Base-by-base conservation (phyloP, 257 asterid species). In the Datura wrightii region DNA sequence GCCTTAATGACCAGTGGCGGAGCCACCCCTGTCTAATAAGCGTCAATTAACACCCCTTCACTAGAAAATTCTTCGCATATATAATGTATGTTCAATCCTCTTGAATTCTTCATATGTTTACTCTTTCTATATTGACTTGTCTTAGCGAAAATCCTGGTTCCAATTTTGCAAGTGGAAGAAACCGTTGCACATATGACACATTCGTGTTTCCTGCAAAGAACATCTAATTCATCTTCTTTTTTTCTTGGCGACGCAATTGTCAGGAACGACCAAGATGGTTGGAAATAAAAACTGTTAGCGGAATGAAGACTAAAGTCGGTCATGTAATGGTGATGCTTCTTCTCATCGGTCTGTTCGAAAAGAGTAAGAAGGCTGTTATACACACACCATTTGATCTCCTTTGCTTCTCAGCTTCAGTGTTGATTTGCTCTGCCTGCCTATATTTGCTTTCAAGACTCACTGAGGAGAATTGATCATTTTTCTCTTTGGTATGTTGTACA, bases 241-340 rank as follows among this genome's bases (percentile, higher is more conserved):
- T 69, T 46, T 18, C 14, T 31, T 14, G 6, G 48, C 54, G 63
- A 44, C 2, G 2, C n/a, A 5, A 6, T 78, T 81, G 81, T 44
- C 91, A 96, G 99, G 98, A 93, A 89, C 90, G 98, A 18, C 99
- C 99, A 6, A 84, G 86, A 62, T 94, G 99, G 99, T 83, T 96
- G 89, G 97, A 93, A 59, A 90, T 96, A 83, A 94, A 94, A 87
- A 89, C 94, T 0, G 94, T 96, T 10, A 92, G 91, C 80, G 98
- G 90, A 90, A 90, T 96, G 89, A 96, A 96, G 85, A 96, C 98
- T 0, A 96, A 92, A 84, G 90, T 96, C 2, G 99, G 99, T 0
- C 99, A 96, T 69, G 99, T 96, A 1, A 94, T 96, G 42, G 98
- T 96, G 88, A 96, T 96, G 98, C 97, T 92, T 66, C 93, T 96